A percentile compares a stretch with the other conserved stretches of the same genome.
Evolutionary conservation across 1,284 basidiomycete genomes (phyloP).

Genomic region (Schizophyllum commune): DNA sequence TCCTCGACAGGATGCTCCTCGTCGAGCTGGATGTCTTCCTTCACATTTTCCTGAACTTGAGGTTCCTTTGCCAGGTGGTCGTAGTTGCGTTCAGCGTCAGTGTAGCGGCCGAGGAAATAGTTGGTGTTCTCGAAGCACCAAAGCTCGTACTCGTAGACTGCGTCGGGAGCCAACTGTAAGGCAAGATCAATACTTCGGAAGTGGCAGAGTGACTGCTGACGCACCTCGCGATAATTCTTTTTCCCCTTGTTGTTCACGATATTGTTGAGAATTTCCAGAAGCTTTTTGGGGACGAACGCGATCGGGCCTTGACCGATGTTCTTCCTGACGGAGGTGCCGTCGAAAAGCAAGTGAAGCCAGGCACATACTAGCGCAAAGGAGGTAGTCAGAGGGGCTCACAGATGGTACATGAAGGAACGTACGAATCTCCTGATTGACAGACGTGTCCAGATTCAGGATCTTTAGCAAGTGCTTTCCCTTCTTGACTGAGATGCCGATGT

Average conservation of each 20-base stretch:
- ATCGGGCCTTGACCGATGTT: background rate
- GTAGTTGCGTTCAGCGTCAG: background rate
- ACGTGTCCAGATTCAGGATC: background rate
- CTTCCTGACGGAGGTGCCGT: background rate
- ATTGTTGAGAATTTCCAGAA: background rate
- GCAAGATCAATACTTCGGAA: background rate
- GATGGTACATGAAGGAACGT: background rate
- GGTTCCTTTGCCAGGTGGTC: background rate
- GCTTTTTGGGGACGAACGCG: background rate
- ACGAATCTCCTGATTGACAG: background rate
- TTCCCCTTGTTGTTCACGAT: background rate
- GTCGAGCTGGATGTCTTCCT: background rate
- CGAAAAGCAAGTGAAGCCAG: background rate
- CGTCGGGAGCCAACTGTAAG: background rate
- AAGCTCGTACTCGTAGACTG: background rate
- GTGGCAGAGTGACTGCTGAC: background rate
- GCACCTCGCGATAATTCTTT: background rate
- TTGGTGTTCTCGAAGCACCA: background rate
- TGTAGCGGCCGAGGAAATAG: background rate
- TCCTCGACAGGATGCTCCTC: background rate
- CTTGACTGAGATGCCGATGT: background rate
- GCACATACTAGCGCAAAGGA: background rate
- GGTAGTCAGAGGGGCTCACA: background rate
- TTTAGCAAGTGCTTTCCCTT: background rate
- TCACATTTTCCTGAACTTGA: no score